Base-by-base conservation (phyloP, 306 rosid species). In the Begonia loranthoides region DNA sequence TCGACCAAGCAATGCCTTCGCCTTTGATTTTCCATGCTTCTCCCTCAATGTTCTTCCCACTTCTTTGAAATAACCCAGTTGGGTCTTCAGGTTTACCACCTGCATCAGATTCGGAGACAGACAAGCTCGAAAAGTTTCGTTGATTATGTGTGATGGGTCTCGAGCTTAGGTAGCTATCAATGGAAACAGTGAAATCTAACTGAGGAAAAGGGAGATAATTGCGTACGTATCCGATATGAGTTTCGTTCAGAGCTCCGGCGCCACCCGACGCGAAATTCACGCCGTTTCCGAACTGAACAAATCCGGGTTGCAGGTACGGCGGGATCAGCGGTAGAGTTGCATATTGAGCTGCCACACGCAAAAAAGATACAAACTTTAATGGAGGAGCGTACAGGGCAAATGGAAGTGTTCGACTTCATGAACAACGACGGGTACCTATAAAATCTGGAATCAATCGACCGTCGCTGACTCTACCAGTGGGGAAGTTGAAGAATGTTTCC, bases 181-280 rank as follows among this genome's bases (percentile, higher is more conserved):
- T 4, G 28, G 28, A 2, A 4, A 4, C 2, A 22, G 28, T 22
- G 2, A 22, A 22, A 22, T 22, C 28, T 22, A 22, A 22, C 2
- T 4, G 7, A 24, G 5, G 19, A 15, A 40, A 49, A 16, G 5
- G 41, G 24, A 22, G 33, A 58, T 39, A 9, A 16, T 6, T 11
- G 60, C 69, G 15, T 9, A 84, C 86, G 33, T 45, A 13, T 64
- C 79, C 89, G 52, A 36, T 52, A 65, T 56, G 16, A 14, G 77
- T 80, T 57, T 73, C 76, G 54, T 51, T 60, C 4, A 84, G 67
- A 64, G 81, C 83, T 45, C 94, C 94, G 47, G 79, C 87, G 41
- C 83, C 89, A 9, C 52, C 78, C 24, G 90, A 80, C 19, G 94
- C 87, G 64, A 84, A 78, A 70, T 84, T 84, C 28, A 63, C 63